Evolutionary conservation across 345 rosid genomes (phyloP), one percentile per base, ranked within the genome.

Genomic region (Hibiscus mutabilis): DNA sequence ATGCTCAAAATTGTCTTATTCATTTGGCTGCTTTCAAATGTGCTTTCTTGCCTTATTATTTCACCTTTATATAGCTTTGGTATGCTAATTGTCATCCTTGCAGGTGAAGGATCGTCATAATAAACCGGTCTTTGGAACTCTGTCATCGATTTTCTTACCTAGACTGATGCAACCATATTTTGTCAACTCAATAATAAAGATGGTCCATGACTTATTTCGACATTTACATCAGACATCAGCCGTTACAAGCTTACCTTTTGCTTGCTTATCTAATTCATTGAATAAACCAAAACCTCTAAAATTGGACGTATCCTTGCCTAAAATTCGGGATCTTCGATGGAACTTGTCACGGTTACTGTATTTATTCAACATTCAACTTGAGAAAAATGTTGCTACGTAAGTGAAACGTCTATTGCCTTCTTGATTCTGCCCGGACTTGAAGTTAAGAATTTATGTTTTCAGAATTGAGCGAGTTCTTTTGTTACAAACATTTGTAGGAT

Each of bases 361-460:
- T 81, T 75, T 94, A 58, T 90, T 94, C 88, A 91, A 94, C 74
- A 82, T 91, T 70, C 96, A 89, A 77, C 80, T 94, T 18, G 98
- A 94, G 87, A 86, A 88, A 83, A 94, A 94, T 81, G 84, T 94
- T 73, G 91, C 92, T 73, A 87, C 88, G 98, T 94, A 87, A 84
- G 97, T 82, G 75, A 73, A 64, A 35, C 62, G n/a, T 68, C 24
- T 69, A 11, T 74, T 64, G 24, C 6, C 62, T 55, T 60, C 21
- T 71, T 44, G 65, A 35, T 63, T 75, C 18, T 69, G 67, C 33
- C 46, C 0, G 13, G 46, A 42, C 46, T 42, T 31, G 1, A 31
- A 37, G 18, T 69, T 62, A n/a, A 60, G 27, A 27, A 21, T 69
- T 25, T 69, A 40, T 29, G 6, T 60, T 59, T 68, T 47, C 13